phyloP scores from a whole-genome alignment of 495 filamentous ascomycete species.

The Penicillium dipodomyicola region DNA sequence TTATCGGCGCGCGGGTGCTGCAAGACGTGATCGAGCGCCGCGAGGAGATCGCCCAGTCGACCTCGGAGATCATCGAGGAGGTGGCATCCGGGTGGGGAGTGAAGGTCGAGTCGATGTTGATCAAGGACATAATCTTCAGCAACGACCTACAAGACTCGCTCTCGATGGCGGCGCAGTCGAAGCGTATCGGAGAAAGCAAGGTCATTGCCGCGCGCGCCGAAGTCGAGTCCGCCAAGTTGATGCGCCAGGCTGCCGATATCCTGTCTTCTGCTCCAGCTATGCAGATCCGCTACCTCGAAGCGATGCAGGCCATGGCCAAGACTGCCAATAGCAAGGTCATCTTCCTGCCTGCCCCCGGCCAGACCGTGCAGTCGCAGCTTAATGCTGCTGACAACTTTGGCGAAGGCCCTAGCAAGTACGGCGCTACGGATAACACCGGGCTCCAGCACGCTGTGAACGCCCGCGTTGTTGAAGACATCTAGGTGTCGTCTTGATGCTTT shows the following conservation, averaged over 20 bases:
- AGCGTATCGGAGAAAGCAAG: slow-evolving; percentile 97
- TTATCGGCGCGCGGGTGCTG: slow-evolving; percentile 91
- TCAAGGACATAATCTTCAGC: slow-evolving; percentile 99
- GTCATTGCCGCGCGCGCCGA: slow-evolving; percentile 96
- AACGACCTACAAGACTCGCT: slow-evolving; percentile 95
- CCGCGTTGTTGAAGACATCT: slow-evolving; percentile 85
- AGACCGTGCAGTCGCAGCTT: slow-evolving; percentile 50
- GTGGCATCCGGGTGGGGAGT: slow-evolving; percentile 94
- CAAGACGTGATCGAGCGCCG: slow-evolving; percentile 99
- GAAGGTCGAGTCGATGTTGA: slow-evolving; percentile 94
- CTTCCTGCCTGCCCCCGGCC: slow-evolving; percentile 70
- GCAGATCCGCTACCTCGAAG: slow-evolving; percentile 98
- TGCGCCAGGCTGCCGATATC: slow-evolving; percentile 97
- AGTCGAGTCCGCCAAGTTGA: slow-evolving; percentile 94
- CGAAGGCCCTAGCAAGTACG: slow-evolving; percentile 59
- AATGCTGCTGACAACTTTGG: slow-evolving; percentile 51
- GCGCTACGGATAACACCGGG: slow-evolving; percentile 49
- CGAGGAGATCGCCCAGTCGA: slow-evolving; percentile 92
- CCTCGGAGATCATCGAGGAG: slow-evolving; percentile 96
- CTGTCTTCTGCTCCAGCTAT: slow-evolving; percentile 89
- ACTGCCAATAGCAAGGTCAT: slow-evolving; percentile 94
- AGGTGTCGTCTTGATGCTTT: slow-evolving; percentile 7
- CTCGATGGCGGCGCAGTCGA: slow-evolving; percentile 98
- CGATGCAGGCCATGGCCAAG: slow-evolving; percentile 99
- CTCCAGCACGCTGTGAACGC: slow-evolving; percentile 86